Base-by-base conservation (phyloP, 164 flowering plant genomes). In the Sedum album region DNA sequence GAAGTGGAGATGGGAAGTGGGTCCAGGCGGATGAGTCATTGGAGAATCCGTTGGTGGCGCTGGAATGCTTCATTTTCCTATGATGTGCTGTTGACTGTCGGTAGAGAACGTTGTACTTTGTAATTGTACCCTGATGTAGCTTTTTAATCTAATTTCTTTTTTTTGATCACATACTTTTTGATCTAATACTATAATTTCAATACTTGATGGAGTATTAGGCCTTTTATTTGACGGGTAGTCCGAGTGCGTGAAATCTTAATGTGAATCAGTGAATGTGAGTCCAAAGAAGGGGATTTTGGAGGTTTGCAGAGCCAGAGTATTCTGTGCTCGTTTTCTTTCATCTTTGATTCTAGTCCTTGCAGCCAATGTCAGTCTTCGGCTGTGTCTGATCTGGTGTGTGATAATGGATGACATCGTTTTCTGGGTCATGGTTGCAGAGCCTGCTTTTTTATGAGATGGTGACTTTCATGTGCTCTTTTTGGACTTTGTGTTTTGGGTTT, bases 31-130 rank as follows among this genome's bases (percentile, higher is more conserved):
- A 57, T 28, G 62, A 57, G 62, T 57, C 62, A 20, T 11, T 57
- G 20, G 62, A 57, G 62, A 60, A 68, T 53, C 75, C 66, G 38
- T 31, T 67, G 42, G 51, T 28, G 39, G 62, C 36, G 2, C n/a
- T n/a, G 17, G 20, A 64, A 11, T 64, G 41, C 65, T 51, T 25
- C 21, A 35, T 70, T 23, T 28, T 67, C 62, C 33, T 57, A 57
- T 57, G 62, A 57, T 57, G 30, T 35, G 38, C 38, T 35, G 48
- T 44, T 44, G 48, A 44, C 48, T 9, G 48, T 44, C 48, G 48
- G 48, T 44, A 13, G 48, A 44, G 38, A 7, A 3, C 38, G 48
- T 44, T 15, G 48, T 44, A 44, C 20, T 17, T 11, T 44, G 38
- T n/a, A n/a, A 35, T 15, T 44, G 48, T 44, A 17, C n/a, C n/a